These are phyloP conservation scores for Calonectria montana DNA, from an alignment of 2,329 filamentous ascomycete species.

Conservation along the genomic window DNA sequence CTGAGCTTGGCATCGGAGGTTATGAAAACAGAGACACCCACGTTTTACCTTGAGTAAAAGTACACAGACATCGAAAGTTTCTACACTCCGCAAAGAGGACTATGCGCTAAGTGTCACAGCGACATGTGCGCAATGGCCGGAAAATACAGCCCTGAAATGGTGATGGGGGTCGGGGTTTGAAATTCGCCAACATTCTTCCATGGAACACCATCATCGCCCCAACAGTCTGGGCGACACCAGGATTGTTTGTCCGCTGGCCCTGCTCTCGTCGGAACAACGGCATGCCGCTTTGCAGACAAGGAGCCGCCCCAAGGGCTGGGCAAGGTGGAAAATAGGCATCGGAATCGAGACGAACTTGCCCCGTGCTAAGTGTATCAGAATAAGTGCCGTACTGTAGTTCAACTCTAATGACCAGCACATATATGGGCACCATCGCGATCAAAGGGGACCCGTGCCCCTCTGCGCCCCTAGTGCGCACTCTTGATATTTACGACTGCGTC, in stretches of 20 bases:
- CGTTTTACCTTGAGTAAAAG: constrained; percentile 2
- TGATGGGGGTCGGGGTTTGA: neutral
- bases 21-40: neutral
- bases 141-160: neutral
- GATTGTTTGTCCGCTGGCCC: neutral
- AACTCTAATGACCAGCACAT: constrained; percentile 7
- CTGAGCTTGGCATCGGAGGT: neutral
- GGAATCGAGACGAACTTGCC: constrained; percentile 17
- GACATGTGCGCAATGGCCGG: neutral
- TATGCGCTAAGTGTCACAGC: constrained; percentile 3
- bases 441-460: neutral
- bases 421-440: neutral
- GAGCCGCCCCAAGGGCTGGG: constrained; percentile 14
- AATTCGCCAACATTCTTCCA: constrained; percentile 1
- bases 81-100: neutral
- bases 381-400: neutral
- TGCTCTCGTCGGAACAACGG: constrained; percentile 1
- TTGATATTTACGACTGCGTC: neutral
- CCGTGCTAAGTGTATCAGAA: constrained; percentile 17
- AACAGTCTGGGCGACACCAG: neutral
- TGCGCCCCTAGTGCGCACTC: neutral
- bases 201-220: neutral
- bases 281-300: constrained; percentile 3
- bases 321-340: neutral
- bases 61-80: constrained; percentile 5